Percentiles rank a stretch among this genome's conserved stretches.
These are phyloP conservation scores for Linnemannia exigua DNA, from an alignment of 192 early-diverging fungal genomes.

Conservation along the genomic window DNA sequence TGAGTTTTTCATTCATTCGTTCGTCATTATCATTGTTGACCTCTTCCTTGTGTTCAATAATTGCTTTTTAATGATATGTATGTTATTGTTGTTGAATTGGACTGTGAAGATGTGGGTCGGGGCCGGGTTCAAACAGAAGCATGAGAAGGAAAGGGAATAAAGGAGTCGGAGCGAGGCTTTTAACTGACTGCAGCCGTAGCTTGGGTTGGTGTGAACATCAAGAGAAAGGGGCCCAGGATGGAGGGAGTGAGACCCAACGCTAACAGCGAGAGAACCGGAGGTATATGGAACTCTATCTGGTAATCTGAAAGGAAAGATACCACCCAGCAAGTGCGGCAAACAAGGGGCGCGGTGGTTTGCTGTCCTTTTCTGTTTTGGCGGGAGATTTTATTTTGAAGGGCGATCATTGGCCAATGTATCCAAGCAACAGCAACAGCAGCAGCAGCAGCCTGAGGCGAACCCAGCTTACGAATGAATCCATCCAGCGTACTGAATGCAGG, in stretches of 20 bases:
- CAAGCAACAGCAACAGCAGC: not conserved
- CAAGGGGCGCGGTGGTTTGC: not conserved
- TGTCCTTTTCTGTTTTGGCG: not conserved
- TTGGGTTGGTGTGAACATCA: not conserved
- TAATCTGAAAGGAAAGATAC: not conserved
- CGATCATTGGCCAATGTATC: not conserved
- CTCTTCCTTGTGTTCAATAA: not conserved
- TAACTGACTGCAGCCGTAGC: not conserved
- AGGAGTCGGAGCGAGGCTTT: not conserved
- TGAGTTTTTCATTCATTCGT: too few species aligned
- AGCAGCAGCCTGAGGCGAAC: not conserved
- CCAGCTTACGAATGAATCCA: not conserved
- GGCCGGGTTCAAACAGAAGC: not conserved
- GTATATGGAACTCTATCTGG: too few species aligned
- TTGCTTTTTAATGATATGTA: not conserved
- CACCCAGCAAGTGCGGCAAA: too few species aligned
- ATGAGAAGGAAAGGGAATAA: not conserved
- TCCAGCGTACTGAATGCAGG: too few species aligned
- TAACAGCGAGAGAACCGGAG: not conserved
- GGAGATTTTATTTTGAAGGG: not conserved
- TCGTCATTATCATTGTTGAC: not conserved
- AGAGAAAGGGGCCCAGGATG: not conserved
- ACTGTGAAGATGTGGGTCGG: not conserved
- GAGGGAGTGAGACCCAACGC: not conserved
- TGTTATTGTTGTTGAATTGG: not conserved